These are phyloP conservation scores for Gloeopeniophorella convolvens DNA, from an alignment of 768 basidiomycete genomes.

Conservation along the genomic window DNA sequence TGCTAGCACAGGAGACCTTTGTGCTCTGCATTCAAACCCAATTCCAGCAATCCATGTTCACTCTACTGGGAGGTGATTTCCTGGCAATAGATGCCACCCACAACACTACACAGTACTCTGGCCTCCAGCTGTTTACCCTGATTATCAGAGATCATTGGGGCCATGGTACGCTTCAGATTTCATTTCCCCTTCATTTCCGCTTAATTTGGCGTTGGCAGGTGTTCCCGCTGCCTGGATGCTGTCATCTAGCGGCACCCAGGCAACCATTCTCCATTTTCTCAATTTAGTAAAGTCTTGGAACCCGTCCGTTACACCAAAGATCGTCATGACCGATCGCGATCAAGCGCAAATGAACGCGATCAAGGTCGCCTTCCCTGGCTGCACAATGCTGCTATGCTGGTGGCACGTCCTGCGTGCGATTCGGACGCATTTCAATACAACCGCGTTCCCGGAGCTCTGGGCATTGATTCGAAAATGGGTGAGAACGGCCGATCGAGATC, in stretches of 20 bases:
- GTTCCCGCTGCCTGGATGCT: constrained; percentile 1
- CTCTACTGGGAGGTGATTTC: neutral
- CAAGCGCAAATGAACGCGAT: constrained; percentile 2
- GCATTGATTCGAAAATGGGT: neutral
- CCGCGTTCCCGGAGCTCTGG: neutral
- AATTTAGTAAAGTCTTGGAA: neutral
- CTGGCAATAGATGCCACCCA: neutral
- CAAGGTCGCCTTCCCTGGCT: neutral
- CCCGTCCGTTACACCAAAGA: neutral
- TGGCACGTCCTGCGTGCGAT: constrained; percentile 5
- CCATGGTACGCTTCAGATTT: neutral
- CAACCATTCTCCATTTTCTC: neutral
- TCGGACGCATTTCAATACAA: neutral
- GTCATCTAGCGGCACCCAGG: neutral
- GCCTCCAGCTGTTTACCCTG: neutral
- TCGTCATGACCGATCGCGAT: constrained; percentile 1
- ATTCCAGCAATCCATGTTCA: neutral
- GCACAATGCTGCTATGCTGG: neutral
- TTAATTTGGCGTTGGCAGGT: neutral
- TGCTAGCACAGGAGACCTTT: neutral
- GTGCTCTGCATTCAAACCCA: neutral
- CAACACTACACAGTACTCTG: neutral
- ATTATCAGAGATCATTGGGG: constrained; percentile 1
- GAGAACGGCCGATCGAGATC: neutral
- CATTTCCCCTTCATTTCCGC: no score